phyloP scores from a whole-genome alignment of 1,139 yeast species.

The Hyphopichia wangnamkhiaoensis region DNA sequence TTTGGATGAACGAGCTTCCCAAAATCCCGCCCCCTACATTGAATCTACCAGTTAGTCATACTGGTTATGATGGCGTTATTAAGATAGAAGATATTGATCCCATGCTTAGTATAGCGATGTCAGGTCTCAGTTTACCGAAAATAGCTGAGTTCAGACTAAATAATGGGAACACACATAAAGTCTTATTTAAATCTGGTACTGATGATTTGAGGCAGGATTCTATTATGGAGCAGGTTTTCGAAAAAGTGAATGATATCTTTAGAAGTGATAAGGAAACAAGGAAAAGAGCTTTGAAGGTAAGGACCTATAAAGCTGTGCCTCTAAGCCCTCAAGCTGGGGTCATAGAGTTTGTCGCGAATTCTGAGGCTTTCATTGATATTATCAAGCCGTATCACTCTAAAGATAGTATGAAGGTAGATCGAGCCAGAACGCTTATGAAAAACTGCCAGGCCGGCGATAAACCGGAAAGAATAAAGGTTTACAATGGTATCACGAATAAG shows the following conservation, averaged over 20 bases:
- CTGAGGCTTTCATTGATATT: conserved; percentile 70
- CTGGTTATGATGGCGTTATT: conserved; percentile 52
- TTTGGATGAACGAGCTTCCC: conserved; percentile 59
- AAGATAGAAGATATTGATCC: conserved; percentile 46
- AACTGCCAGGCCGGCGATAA: conserved; percentile 50
- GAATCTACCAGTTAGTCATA: conserved; percentile 40
- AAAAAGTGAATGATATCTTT: conserved; percentile 76
- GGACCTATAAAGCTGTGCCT: conserved; percentile 91
- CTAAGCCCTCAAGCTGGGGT: conserved; percentile 86
- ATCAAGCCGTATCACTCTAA: conserved; percentile 56
- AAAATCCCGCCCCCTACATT: conserved; percentile 72
- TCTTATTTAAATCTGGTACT: conserved; percentile 78
- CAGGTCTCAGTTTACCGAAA: conserved; percentile 88
- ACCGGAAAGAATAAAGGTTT: conserved; percentile 51
- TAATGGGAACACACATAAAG: conserved; percentile 57
- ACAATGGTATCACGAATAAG: conserved; percentile 46
- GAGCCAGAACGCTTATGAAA: conserved; percentile 70
- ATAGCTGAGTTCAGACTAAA: conserved; percentile 57
- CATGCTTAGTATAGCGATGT: conserved; percentile 59
- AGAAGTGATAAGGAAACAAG: conserved; percentile 56
- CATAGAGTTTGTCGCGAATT: conserved; percentile 84
- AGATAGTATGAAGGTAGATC: conserved; percentile 46
- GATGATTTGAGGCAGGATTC: conserved; percentile 96
- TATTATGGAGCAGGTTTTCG: conserved; percentile 96
- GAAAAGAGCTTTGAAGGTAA: conserved; percentile 55